Conservation (phyloP, 192 early-diverging fungal species). For the Backusella parvicylindrica region DNA sequence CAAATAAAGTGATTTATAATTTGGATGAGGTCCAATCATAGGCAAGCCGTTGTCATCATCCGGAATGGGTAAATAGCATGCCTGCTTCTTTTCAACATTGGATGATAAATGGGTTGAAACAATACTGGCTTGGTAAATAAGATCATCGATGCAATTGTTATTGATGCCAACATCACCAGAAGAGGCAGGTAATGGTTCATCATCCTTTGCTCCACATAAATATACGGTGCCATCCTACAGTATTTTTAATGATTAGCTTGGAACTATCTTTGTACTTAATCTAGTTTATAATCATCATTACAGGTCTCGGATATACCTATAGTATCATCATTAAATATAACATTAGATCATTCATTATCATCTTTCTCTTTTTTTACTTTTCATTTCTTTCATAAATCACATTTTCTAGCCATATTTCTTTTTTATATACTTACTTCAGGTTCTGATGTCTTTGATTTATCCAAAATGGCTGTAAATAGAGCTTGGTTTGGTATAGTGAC, state of each 20-base stretch:
- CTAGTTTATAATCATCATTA: neutral
- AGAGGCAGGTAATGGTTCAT: constrained; percentile 25
- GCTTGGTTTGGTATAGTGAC: constrained; percentile 27
- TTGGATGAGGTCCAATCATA: constrained; percentile 35
- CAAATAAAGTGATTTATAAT: constrained; percentile 29
- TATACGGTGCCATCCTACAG: constrained; percentile 42
- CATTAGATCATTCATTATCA: neutral
- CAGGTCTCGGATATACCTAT: neutral
- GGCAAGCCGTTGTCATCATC: constrained; percentile 24
- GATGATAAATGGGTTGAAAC: constrained; percentile 4
- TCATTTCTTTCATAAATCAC: too few relatives aligned
- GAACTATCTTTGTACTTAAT: too few relatives aligned
- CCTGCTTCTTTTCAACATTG: constrained; percentile 27
- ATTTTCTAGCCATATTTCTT: too few relatives aligned
- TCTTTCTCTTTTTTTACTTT: too few relatives aligned
- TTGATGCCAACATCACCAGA: constrained; percentile 24
- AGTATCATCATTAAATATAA: neutral
- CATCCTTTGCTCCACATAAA: constrained; percentile 37
- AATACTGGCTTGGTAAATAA: constrained; percentile 28
- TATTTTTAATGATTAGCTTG: too few relatives aligned
- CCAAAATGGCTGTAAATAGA: constrained; percentile 33
- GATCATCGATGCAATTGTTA: constrained; percentile 13
- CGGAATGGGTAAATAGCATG: constrained; percentile 43
- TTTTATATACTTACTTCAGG: constrained; percentile 42
- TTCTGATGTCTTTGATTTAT: constrained; percentile 25